phyloP scores from a whole-genome alignment of 1,284 basidiomycete species.

The Ustilago trichophora region DNA sequence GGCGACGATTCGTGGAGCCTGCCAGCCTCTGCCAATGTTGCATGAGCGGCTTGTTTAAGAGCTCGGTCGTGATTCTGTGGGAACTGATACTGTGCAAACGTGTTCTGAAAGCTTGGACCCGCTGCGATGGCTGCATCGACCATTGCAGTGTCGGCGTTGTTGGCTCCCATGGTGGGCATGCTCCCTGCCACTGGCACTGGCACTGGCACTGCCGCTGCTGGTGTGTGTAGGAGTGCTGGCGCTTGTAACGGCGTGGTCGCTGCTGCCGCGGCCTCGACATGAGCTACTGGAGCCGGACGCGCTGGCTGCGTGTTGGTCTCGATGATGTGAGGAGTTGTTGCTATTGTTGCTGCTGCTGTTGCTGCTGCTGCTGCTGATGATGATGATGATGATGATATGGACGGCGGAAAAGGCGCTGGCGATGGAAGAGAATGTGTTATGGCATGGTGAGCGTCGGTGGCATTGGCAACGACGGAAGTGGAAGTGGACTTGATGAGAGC shows the following conservation, averaged over 20 bases:
- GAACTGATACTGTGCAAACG: constrained; percentile 41
- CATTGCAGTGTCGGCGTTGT: background rate
- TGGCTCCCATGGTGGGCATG: background rate
- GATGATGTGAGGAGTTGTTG: too few relatives aligned
- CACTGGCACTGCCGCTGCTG: background rate
- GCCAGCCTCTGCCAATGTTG: background rate
- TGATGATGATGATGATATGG: too few relatives aligned
- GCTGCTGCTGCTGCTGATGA: background rate
- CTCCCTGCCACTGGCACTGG: background rate
- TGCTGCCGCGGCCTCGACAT: too few relatives aligned
- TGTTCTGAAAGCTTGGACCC: constrained; percentile 37
- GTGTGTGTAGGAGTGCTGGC: background rate
- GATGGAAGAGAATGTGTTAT: background rate
- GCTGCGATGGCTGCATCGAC: background rate
- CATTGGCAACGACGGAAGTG: constrained; percentile 14
- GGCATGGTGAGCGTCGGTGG: background rate
- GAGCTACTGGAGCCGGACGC: too few relatives aligned
- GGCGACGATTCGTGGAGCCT: background rate
- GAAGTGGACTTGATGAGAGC: constrained; percentile 38
- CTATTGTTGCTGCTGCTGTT: too few relatives aligned
- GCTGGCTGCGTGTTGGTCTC: too few relatives aligned
- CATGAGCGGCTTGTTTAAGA: constrained; percentile 9
- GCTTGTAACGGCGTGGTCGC: background rate
- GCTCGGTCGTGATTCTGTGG: constrained; percentile 35
- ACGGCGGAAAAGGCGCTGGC: too few relatives aligned